Conservation (phyloP, 192 early-diverging fungal genomes). For the Ambispora gerdemannii region DNA sequence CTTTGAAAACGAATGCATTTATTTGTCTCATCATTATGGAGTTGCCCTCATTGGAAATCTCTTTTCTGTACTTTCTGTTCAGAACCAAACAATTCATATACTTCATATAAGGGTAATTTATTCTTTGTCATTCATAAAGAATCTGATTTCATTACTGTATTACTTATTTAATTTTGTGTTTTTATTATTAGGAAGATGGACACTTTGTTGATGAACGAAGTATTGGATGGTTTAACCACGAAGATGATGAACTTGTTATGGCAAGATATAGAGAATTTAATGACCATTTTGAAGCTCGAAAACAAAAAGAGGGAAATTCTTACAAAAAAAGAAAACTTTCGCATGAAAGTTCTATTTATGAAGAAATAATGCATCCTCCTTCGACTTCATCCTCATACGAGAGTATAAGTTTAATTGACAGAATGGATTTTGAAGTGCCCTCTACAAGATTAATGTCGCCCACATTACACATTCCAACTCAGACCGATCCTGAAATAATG, state of each 20-base stretch:
- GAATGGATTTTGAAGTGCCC: constrained; percentile 32
- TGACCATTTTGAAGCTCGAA: constrained; percentile 34
- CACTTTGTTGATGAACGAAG: constrained; percentile 51
- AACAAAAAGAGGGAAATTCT: neutral
- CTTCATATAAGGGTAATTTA: constrained; percentile 55
- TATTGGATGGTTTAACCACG: constrained; percentile 61
- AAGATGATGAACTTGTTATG: constrained; percentile 63
- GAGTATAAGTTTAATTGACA: constrained; percentile 8
- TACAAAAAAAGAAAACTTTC: constrained; percentile 24
- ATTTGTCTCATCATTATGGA: constrained; percentile 61
- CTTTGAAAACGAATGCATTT: constrained; percentile 61
- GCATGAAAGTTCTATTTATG: constrained; percentile 4
- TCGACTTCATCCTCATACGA: constrained; percentile 21
- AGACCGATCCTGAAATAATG: too few relatives aligned
- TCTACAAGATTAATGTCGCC: constrained; percentile 23
- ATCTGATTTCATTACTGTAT: neutral
- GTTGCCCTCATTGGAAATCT: constrained; percentile 61
- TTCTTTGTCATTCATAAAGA: neutral
- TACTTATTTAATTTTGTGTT: neutral
- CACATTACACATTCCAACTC: neutral
- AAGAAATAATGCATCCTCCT: constrained; percentile 19
- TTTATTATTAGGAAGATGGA: constrained; percentile 46
- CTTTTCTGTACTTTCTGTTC: constrained; percentile 66
- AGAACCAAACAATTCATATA: constrained; percentile 68
- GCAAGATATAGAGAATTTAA: constrained; percentile 46